These are phyloP conservation scores for Candida odintsovae DNA, from an alignment of 805 yeast genomes.

Conservation along the genomic window DNA sequence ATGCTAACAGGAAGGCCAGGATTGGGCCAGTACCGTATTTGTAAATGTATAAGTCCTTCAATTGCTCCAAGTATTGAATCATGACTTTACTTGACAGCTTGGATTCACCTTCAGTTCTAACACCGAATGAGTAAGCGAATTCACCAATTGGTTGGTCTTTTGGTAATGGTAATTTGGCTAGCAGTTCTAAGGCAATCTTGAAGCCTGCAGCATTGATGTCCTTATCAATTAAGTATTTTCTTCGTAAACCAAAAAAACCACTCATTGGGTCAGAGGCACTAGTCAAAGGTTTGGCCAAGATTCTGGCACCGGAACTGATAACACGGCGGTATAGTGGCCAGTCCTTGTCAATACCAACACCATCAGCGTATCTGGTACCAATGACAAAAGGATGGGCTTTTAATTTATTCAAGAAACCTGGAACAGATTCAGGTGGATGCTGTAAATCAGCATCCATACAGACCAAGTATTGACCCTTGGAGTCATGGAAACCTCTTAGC, in stretches of 20 bases:
- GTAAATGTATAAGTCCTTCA: constrained; percentile 40
- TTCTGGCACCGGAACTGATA: constrained; percentile 43
- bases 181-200: constrained; percentile 43
- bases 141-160: constrained; percentile 34
- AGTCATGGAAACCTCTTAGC: constrained; percentile 40
- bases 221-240: constrained; percentile 34
- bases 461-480: constrained; percentile 40
- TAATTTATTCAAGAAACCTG: constrained; percentile 35
- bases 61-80: constrained; percentile 40
- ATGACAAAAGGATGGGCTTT: constrained; percentile 38
- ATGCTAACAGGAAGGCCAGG: constrained; percentile 26
- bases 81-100: constrained; percentile 44
- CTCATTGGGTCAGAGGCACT: constrained; percentile 50
- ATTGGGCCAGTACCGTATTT: constrained; percentile 38
- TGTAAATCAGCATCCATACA: constrained; percentile 52
- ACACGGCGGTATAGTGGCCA: constrained; percentile 48
- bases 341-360: constrained; percentile 48
- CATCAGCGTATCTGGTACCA: constrained; percentile 50
- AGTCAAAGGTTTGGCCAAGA: constrained; percentile 43
- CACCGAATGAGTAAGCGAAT: constrained; percentile 46
- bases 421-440: constrained; percentile 49
- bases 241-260: constrained; percentile 47
- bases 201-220: constrained; percentile 38
- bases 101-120: constrained; percentile 49
- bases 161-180: constrained; percentile 42